A percentile compares a stretch with the other conserved stretches of the same genome.
phyloP scores from a whole-genome alignment of 352 stramenopile species.

The Phytophthora tubulina region DNA sequence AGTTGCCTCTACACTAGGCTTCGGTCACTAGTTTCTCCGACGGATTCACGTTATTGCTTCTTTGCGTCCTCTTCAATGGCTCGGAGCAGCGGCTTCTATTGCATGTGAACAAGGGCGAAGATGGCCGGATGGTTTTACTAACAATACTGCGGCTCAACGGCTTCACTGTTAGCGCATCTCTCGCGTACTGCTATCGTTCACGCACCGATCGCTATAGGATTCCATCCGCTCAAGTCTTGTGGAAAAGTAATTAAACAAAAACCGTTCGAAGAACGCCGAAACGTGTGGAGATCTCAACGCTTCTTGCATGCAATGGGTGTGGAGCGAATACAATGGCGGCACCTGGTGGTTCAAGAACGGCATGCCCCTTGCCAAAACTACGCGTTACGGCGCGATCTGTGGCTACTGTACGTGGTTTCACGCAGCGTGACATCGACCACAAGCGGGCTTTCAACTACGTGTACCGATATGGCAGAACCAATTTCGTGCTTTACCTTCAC shows the following conservation, averaged over 20 bases:
- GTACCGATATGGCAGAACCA: conserved; percentile 19
- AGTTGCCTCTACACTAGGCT: neutral
- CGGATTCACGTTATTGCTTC: conserved; percentile 14
- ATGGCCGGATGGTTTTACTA: neutral
- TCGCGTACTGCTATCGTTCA: conserved; percentile 1
- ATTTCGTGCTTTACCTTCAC: neutral
- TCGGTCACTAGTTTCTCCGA: too few species aligned
- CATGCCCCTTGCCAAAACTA: conserved; percentile 10
- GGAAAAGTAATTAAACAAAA: conserved; percentile 39
- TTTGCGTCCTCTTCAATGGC: conserved; percentile 18
- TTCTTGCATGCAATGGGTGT: conserved; percentile 41
- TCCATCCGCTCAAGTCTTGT: conserved; percentile 35
- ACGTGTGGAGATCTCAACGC: conserved; percentile 38
- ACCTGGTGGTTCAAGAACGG: conserved; percentile 46
- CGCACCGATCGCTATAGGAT: conserved; percentile 9
- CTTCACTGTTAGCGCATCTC: conserved; percentile 7
- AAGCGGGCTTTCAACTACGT: conserved; percentile 23
- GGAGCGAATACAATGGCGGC: conserved; percentile 44
- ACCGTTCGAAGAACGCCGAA: conserved; percentile 24
- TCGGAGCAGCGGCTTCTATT: conserved; percentile 7
- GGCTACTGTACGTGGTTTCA: conserved; percentile 37
- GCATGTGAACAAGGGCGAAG: neutral
- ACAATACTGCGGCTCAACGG: conserved; percentile 13
- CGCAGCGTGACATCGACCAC: conserved; percentile 14
- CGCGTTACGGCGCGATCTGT: conserved; percentile 29